Evolutionary conservation across 2,329 filamentous ascomycete genomes (phyloP).

Genomic region (Chaetothyriales sp.): DNA sequence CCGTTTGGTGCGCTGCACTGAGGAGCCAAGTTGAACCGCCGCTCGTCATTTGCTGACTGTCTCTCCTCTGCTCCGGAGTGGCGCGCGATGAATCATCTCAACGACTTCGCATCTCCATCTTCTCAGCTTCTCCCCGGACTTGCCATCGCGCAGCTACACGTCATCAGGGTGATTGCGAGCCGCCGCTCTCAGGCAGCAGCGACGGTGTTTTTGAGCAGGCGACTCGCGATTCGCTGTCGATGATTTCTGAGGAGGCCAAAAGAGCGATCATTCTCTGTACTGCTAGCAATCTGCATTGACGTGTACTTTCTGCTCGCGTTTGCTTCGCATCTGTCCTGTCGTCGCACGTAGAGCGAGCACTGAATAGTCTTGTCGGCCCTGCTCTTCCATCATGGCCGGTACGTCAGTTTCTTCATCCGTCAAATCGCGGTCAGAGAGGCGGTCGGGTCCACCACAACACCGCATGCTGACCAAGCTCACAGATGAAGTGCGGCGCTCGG

Average conservation of each 20-base stretch:
- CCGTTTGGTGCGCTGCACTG: neutral
- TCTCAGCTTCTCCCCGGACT: neutral
- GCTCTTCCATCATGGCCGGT: neutral
- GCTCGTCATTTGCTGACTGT: neutral
- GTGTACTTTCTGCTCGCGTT: neutral
- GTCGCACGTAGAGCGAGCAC: neutral
- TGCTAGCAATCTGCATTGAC: neutral
- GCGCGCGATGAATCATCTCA: neutral
- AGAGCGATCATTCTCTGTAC: neutral
- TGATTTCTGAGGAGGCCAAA: neutral
- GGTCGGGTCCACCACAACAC: too few relatives aligned
- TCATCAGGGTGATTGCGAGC: neutral
- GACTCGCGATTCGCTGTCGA: neutral
- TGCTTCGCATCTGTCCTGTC: neutral
- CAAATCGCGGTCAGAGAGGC: too few relatives aligned
- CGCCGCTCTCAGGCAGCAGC: neutral
- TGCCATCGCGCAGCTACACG: neutral
- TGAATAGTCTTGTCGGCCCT: neutral
- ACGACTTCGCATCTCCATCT: neutral
- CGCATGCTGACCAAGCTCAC: conserved; percentile 4
- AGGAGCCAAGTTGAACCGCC: neutral
- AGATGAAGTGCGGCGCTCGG: conserved; percentile 85
- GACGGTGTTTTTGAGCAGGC: neutral
- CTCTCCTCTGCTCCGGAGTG: neutral
- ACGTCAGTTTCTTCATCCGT: neutral